Percentiles rank a stretch among this genome's conserved stretches.
phyloP scores from a whole-genome alignment of 2,329 filamentous ascomycete species.

The Sporothrix humicola region DNA sequence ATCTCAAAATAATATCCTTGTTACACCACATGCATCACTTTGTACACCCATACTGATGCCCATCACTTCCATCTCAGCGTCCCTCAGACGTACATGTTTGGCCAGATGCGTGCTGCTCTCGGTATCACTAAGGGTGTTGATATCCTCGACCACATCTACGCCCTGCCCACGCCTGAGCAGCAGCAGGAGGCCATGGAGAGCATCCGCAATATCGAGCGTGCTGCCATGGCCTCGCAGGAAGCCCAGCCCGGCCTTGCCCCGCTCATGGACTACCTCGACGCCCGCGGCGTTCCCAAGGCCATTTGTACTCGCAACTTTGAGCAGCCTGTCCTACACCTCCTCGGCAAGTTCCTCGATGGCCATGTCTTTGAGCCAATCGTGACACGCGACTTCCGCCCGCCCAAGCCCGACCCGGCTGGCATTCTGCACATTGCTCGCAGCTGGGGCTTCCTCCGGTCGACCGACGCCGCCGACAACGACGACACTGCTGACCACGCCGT shows the following conservation, averaged over 20 bases:
- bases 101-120: slow-evolving; percentile 78
- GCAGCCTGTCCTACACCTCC: slow-evolving; percentile 73
- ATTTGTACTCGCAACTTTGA: slow-evolving; percentile 97
- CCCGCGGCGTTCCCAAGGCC: slow-evolving; percentile 70
- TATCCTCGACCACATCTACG: slow-evolving; percentile 87
- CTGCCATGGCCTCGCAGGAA: slow-evolving; percentile 78
- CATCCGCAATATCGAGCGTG: slow-evolving; percentile 79
- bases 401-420: slow-evolving; percentile 87
- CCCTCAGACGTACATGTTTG: slow-evolving; percentile 96
- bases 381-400: slow-evolving; percentile 79
- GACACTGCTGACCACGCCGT: slow-evolving; percentile 36
- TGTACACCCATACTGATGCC: background rate
- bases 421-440: slow-evolving; percentile 81
- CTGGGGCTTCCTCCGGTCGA: slow-evolving; percentile 66
- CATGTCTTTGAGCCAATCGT: slow-evolving; percentile 78
- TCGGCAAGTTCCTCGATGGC: slow-evolving; percentile 73
- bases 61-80: slow-evolving; percentile 57
- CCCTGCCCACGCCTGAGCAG: slow-evolving; percentile 64
- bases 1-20: background rate
- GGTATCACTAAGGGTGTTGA: slow-evolving; percentile 74
- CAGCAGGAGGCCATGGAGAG: slow-evolving; percentile 71
- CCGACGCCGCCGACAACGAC: slow-evolving; percentile 34
- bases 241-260: slow-evolving; percentile 79
- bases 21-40: slow-evolving; percentile 6
- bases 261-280: slow-evolving; percentile 83